Base-by-base conservation (phyloP, 2,329 filamentous ascomycete species). In the Pyricularia sp. region DNA sequence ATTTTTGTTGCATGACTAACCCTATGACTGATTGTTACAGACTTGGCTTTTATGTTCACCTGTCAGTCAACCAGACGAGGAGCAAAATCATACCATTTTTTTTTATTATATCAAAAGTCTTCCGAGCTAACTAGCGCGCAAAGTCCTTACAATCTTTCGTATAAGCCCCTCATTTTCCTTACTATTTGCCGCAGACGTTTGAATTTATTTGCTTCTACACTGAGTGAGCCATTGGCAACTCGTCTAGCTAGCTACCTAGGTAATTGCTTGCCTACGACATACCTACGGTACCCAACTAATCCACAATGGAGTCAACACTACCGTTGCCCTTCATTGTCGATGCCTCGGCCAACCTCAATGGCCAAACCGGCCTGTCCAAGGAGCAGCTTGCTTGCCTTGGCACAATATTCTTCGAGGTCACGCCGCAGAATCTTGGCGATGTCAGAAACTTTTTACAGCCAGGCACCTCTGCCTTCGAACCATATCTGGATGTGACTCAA, bases 401-500 rank as follows among this genome's bases (percentile, higher is more conserved):
- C 67, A 80, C 79, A 66, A 79, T 84, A 53, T 86, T 87, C 75
- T 78, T 87, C 68, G 78, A 82, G 65, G 83, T 80, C 30, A 79
- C 71, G 61, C 72, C 73, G 9, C 69, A 71, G 59, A 76, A 73
- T 61, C 66, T 80, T 40, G 77, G 78, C 24, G 73, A 79, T 68
- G 73, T 82, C 53, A 72, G 76, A 55, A 72, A 74, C 33, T 81
- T 84, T 67, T 75, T 87, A 64, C 74, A 75, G 33, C 77, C 78
- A 66, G 78, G 82, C 70, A 80, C 77, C 67, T 75, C 79, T 65
- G 79, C 82, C 40, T 81, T 83, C 68, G 79, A 82, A 69, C 84
- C 90, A 68, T 92, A 89, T 74, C 84, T 96, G 69, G 91, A 96
- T 71, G 91, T 87, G 63, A 88, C 89, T 4, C 77, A 78, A 26